Conservation (phyloP, 2,329 filamentous ascomycete species). For the Aspergillus amoenus region DNA sequence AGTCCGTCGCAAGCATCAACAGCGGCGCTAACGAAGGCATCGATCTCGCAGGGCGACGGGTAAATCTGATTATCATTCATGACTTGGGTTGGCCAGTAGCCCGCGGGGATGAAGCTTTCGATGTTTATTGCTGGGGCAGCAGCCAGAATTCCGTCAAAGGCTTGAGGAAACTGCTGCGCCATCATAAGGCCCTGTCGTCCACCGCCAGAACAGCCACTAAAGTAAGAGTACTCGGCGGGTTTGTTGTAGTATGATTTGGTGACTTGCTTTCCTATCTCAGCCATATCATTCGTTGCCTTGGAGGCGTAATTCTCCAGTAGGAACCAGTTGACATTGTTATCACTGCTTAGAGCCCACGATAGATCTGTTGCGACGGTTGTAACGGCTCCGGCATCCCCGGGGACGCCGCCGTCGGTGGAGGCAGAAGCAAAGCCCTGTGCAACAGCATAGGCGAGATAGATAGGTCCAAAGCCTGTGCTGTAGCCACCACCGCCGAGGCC, state of each 20-base stretch:
- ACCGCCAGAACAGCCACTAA: slow-evolving; percentile 21
- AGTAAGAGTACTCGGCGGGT: slow-evolving; percentile 6
- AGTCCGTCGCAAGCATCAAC: neutral
- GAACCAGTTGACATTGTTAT: neutral
- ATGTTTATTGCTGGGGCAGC: slow-evolving; percentile 16
- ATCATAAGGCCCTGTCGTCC: slow-evolving; percentile 19
- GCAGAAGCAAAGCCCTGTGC: slow-evolving; percentile 6
- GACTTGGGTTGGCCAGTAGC: neutral
- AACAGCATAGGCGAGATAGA: too few species aligned
- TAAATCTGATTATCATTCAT: neutral
- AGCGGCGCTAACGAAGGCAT: neutral
- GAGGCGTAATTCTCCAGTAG: slow-evolving; percentile 4
- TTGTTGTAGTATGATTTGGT: slow-evolving; percentile 6
- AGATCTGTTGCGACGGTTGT: slow-evolving; percentile 1
- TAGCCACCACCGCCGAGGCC: slow-evolving; percentile 41
- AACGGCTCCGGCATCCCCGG: too few species aligned
- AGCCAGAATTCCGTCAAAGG: slow-evolving; percentile 27
- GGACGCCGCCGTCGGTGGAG: slow-evolving; percentile 7
- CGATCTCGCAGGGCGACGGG: neutral
- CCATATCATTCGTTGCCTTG: slow-evolving; percentile 5
- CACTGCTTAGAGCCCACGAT: neutral
- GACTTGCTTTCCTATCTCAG: slow-evolving; percentile 7
- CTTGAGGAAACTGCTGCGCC: slow-evolving; percentile 19
- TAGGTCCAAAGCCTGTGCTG: too few species aligned
- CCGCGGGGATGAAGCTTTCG: neutral